A percentile compares a stretch with the other conserved stretches of the same genome.
These are phyloP conservation scores for Helotiales sp. DNA, from an alignment of 2,329 filamentous ascomycete genomes.

Conservation along the genomic window DNA sequence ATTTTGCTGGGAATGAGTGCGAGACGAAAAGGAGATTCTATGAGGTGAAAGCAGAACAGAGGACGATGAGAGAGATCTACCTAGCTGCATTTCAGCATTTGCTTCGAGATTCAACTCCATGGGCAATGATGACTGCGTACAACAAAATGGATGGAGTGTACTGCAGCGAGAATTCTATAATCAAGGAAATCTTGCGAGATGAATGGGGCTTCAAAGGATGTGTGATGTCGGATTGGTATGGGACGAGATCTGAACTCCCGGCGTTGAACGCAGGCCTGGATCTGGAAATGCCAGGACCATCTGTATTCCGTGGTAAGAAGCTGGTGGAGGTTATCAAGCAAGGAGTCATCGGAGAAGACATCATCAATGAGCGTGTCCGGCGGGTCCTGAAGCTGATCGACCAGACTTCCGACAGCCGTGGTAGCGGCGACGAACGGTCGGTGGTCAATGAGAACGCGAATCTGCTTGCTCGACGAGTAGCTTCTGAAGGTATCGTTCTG, in stretches of 20 bases:
- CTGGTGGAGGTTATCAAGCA: slow-evolving; percentile 14
- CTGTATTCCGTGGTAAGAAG: slow-evolving; percentile 19
- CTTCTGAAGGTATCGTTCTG: slow-evolving; percentile 28
- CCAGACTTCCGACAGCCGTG: slow-evolving; percentile 2
- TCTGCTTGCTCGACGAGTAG: slow-evolving; percentile 43
- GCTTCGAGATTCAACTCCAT: slow-evolving; percentile 23
- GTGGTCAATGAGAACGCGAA: slow-evolving; percentile 26
- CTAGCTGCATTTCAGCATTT: slow-evolving; percentile 34
- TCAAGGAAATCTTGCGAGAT: slow-evolving; percentile 33
- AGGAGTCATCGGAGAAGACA: neutral
- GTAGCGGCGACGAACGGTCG: slow-evolving; percentile 13
- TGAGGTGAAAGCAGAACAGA: slow-evolving; percentile 29
- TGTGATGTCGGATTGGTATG: slow-evolving; percentile 38
- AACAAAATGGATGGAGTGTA: slow-evolving; percentile 35
- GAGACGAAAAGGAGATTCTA: slow-evolving; percentile 33
- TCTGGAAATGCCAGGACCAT: slow-evolving; percentile 38
- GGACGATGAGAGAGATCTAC: slow-evolving; percentile 34
- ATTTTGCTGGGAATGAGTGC: slow-evolving; percentile 36
- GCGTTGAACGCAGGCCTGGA: slow-evolving; percentile 35
- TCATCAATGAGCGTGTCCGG: slow-evolving; percentile 11
- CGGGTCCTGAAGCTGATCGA: slow-evolving; percentile 11
- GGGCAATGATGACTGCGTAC: slow-evolving; percentile 35
- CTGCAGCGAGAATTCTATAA: slow-evolving; percentile 25
- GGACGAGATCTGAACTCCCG: slow-evolving; percentile 29
- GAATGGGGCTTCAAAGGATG: slow-evolving; percentile 35